A percentile compares a stretch with the other conserved stretches of the same genome.
These are phyloP conservation scores for Hypoxylon sp. DNA, from an alignment of 2,329 filamentous ascomycete species.

Conservation along the genomic window DNA sequence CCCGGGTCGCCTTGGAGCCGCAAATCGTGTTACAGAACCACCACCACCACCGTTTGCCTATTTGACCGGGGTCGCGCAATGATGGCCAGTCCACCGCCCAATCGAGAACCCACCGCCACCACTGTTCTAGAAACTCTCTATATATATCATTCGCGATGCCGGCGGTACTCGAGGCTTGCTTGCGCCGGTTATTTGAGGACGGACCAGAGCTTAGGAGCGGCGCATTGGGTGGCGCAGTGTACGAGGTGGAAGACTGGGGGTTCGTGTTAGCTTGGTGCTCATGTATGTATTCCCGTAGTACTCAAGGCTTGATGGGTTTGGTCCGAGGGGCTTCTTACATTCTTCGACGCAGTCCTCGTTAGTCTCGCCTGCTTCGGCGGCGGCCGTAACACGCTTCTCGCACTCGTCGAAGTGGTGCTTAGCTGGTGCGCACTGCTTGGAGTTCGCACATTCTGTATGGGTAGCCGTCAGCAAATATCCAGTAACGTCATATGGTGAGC, in stretches of 20 bases:
- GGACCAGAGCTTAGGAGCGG: slow-evolving; percentile 95
- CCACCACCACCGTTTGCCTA: slow-evolving; percentile 22
- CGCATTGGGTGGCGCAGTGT: slow-evolving; percentile 93
- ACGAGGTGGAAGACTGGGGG: slow-evolving; percentile 92
- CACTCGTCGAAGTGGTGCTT: slow-evolving; percentile 99
- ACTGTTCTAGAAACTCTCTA: slow-evolving; percentile 46
- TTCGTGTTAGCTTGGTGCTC: slow-evolving; percentile 57
- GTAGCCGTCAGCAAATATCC: slow-evolving; percentile 44
- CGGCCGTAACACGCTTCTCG: slow-evolving; percentile 87
- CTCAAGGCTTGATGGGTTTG: background rate
- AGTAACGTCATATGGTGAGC: slow-evolving; percentile 17
- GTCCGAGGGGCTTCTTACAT: slow-evolving; percentile 75
- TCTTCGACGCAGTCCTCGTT: slow-evolving; percentile 99
- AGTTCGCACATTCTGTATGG: slow-evolving; percentile 86
- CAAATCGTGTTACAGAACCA: slow-evolving; percentile 47
- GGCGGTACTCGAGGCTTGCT: slow-evolving; percentile 38
- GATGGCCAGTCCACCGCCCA: slow-evolving; percentile 21
- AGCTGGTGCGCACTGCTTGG: slow-evolving; percentile 83
- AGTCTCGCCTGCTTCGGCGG: slow-evolving; percentile 77
- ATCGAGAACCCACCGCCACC: slow-evolving; percentile 40
- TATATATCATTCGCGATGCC: slow-evolving; percentile 38
- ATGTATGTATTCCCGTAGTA: background rate
- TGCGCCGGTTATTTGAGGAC: slow-evolving; percentile 82
- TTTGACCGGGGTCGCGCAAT: slow-evolving; percentile 28
- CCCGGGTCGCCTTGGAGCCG: slow-evolving; percentile 43